Conservation (phyloP, 805 yeast genomes). For the Myxozyma kluyveri region DNA sequence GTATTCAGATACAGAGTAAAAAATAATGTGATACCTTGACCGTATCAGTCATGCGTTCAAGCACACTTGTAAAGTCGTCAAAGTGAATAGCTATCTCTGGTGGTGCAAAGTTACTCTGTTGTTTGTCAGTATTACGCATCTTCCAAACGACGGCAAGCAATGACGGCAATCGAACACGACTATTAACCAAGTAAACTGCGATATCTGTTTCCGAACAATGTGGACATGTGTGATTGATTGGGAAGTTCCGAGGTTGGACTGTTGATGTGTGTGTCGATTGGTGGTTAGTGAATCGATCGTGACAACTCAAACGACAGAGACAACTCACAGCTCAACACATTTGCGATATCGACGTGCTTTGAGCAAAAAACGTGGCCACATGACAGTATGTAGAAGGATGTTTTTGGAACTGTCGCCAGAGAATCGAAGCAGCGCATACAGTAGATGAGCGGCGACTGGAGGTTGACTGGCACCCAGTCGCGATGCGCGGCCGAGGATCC, state of each 20-base stretch:
- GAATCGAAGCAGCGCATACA: slow-evolving; percentile 17
- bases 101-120: slow-evolving; percentile 9
- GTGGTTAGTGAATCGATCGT: too few species aligned
- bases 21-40: slow-evolving; percentile 5
- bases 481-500: too few species aligned
- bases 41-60: slow-evolving; percentile 7
- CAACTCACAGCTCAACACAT: slow-evolving; percentile 6
- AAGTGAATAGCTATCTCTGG: slow-evolving; percentile 19
- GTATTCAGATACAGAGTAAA: not conserved
- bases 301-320: too few species aligned
- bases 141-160: not conserved
- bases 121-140: not conserved
- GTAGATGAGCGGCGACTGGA: slow-evolving; percentile 12
- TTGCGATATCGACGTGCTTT: slow-evolving; percentile 9
- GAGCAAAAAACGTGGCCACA: slow-evolving; percentile 24
- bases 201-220: slow-evolving; percentile 5
- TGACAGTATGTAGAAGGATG: slow-evolving; percentile 8
- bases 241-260: slow-evolving; percentile 14
- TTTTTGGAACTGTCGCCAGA: not conserved
- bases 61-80: slow-evolving; percentile 3
- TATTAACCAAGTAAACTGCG: slow-evolving; percentile 3
- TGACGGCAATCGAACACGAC: not conserved
- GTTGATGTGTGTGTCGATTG: not conserved
- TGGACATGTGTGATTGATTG: slow-evolving; percentile 16
- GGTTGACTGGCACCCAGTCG: slow-evolving; percentile 5